A percentile compares a stretch with the other conserved stretches of the same genome.
Conservation (phyloP, 1,284 basidiomycete species). For the Takashimella tepidaria region DNA sequence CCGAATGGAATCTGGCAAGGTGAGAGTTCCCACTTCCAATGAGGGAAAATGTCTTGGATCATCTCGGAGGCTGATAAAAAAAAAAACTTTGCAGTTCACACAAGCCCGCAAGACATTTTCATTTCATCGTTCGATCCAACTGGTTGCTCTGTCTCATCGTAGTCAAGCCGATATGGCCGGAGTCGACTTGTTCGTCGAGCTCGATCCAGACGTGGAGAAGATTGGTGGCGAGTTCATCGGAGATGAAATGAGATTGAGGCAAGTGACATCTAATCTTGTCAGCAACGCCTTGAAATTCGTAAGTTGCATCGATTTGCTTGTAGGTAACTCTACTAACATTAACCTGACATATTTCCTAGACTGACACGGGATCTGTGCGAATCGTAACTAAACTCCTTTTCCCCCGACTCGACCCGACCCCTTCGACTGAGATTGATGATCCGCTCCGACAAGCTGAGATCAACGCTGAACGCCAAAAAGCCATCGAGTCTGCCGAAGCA, state of each 20-base stretch:
- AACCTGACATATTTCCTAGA: no score
- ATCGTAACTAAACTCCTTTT: conserved; percentile 45
- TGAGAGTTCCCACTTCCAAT: no score
- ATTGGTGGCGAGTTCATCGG: conserved; percentile 52
- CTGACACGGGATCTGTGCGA: conserved; percentile 55
- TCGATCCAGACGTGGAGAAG: conserved; percentile 70
- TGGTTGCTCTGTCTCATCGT: conserved; percentile 69
- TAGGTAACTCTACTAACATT: no score
- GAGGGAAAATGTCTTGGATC: no score
- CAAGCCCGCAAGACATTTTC: conserved; percentile 60
- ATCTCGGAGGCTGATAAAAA: no score
- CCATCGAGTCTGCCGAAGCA: background rate
- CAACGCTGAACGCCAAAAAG: conserved; percentile 16
- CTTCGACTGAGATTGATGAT: conserved; percentile 27
- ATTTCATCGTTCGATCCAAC: conserved; percentile 76
- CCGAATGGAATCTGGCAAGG: conserved; percentile 49
- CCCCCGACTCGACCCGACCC: conserved; percentile 25
- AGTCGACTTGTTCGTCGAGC: conserved; percentile 61
- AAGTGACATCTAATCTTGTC: conserved; percentile 57
- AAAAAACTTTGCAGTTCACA: no score
- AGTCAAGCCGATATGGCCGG: conserved; percentile 67
- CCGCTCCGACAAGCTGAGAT: conserved; percentile 26
- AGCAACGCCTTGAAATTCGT: conserved; percentile 58
- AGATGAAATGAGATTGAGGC: conserved; percentile 63
- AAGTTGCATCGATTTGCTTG: no score